Percentiles rank a stretch among this genome's conserved stretches.
Conservation (phyloP, 768 basidiomycete genomes). For the Naganishia kalamii region DNA sequence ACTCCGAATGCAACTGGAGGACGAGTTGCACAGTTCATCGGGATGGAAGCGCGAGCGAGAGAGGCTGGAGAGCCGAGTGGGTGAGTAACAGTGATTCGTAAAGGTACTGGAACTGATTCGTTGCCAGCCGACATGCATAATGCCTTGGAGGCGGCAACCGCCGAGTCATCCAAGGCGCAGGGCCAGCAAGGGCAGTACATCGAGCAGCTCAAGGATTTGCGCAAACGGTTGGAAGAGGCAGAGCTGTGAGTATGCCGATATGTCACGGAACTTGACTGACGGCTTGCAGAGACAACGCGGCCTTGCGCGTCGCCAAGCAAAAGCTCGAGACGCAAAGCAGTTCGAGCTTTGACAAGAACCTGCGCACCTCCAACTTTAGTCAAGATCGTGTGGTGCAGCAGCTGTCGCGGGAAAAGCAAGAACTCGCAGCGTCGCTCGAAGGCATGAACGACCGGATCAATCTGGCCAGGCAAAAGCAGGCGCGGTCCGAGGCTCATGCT, state of each 20-base stretch:
- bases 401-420: constrained; percentile 71
- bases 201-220: constrained; percentile 18
- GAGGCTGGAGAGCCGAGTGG: constrained; percentile 18
- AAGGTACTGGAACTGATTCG: neutral
- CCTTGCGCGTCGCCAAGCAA: constrained; percentile 18
- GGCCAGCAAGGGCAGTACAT: constrained; percentile 20
- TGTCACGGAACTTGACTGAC: neutral
- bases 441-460: constrained; percentile 68
- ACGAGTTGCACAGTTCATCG: constrained; percentile 28
- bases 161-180: constrained; percentile 16
- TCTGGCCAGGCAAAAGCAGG: constrained; percentile 69
- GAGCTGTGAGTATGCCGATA: constrained; percentile 5
- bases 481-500: constrained; percentile 70
- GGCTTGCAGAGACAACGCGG: constrained; percentile 12
- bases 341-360: constrained; percentile 20
- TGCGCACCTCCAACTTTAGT: constrained; percentile 8
- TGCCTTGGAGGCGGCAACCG: constrained; percentile 18
- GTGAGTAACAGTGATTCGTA: neutral
- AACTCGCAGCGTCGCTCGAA: constrained; percentile 68
- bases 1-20: constrained; percentile 38
- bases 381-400: constrained; percentile 65
- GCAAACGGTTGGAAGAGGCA: constrained; percentile 17
- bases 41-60: constrained; percentile 21
- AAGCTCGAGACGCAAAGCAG: constrained; percentile 23
- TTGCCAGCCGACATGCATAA: constrained; percentile 13